Conservation (phyloP, 257 asterid genomes). For the Vinca minor region DNA sequence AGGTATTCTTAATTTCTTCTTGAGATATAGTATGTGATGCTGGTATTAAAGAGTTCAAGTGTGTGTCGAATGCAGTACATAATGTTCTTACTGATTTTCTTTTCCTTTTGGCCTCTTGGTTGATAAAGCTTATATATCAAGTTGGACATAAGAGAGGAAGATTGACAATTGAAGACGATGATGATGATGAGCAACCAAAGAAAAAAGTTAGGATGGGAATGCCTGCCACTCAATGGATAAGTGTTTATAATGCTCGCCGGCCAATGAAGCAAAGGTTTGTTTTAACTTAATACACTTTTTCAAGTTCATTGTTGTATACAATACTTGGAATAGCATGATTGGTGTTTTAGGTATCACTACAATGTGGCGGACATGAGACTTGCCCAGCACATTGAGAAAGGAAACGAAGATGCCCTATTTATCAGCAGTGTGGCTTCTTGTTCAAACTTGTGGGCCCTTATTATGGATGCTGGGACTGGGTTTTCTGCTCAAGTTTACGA, state of each 20-base stretch:
- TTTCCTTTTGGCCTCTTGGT: too few species aligned
- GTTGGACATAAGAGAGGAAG: conserved; percentile 19
- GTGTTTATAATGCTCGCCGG: conserved; percentile 14
- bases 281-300: not conserved
- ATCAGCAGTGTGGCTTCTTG: conserved; percentile 64
- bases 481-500: conserved; percentile 52
- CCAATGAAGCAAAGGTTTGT: conserved; percentile 17
- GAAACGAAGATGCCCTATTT: conserved; percentile 59
- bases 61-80: not conserved
- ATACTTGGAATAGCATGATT: conserved; percentile 10
- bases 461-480: conserved; percentile 81
- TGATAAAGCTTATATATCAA: conserved; percentile 13
- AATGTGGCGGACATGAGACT: conserved; percentile 51
- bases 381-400: conserved; percentile 61
- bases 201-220: conserved; percentile 19
- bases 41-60: too few species aligned
- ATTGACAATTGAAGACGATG: conserved; percentile 12
- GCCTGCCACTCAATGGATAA: conserved; percentile 16
- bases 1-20: conserved; percentile 1
- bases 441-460: conserved; percentile 61
- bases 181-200: conserved; percentile 19
- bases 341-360: conserved; percentile 48
- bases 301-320: conserved; percentile 1
- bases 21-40: not conserved
- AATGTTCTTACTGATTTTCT: not conserved